Evolutionary conservation across 176 grass and related monocot species (phyloP), one percentile per base, ranked within the genome.

Genomic region (Phragmites australis): DNA sequence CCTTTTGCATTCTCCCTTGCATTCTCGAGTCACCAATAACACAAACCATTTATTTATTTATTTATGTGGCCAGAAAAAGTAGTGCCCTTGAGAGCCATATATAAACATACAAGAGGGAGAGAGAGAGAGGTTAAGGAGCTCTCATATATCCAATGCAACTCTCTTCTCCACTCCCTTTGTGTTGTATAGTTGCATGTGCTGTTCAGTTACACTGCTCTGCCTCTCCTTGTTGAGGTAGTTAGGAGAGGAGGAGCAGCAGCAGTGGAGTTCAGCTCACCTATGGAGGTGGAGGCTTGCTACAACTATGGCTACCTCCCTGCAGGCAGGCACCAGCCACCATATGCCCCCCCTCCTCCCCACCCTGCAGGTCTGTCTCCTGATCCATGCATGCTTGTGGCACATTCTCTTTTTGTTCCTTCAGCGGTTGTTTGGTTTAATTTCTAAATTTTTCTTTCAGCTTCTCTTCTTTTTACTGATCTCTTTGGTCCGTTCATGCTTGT

Each of bases 281-380:
- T 89, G 88, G 88, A 86, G 72, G 66, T 86, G 8, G 88, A 86
- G 1, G 57, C 73, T 82, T 77, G 66, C 65, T 86, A 78, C 83
- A 59, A 37, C 78, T 78, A 78, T 81, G 88, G 78, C 57, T 82
- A 66, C 72, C 71, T 41, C 37, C 77, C 87, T 49, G 48, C 13
- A 72, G 82, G 6, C 55, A 81, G 72, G 78, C 65, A 89, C 66
- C 82, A 81, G 48, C 71, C 70, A 25, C 77, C 73, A 34, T 49
- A 64, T 32, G 68, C 6, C 6, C 71, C 70, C 9, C 71, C 46
- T 75, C 77, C 77, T 47, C 81, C 56, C 6, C 83, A 50, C 16
- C 48, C 83, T 72, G 42, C 82, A 81, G 87, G 82, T 68, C 61
- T 79, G 67, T 51, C 45, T 63, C 26, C 41, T 65, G 9, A 27